These are phyloP conservation scores for Bipolaris gigantea DNA, from an alignment of 2,329 filamentous ascomycete genomes.

Conservation along the genomic window DNA sequence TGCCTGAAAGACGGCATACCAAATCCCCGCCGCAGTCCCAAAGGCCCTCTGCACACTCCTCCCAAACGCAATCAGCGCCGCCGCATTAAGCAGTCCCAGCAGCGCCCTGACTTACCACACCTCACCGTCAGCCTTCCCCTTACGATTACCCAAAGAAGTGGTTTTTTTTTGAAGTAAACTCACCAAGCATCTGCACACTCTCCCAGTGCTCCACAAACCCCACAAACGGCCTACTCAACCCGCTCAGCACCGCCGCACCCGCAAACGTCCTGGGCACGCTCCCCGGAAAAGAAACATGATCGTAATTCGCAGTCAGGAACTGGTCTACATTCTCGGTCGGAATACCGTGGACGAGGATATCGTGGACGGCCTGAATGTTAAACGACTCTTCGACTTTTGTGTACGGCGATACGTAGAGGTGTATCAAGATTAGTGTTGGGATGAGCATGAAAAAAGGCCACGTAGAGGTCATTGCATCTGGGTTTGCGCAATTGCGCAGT, in stretches of 20 bases:
- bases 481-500: background rate
- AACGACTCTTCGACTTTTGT: slow-evolving; percentile 99
- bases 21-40: slow-evolving; percentile 69
- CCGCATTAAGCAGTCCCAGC: slow-evolving; percentile 75
- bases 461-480: slow-evolving; percentile 27
- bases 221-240: slow-evolving; percentile 68
- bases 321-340: slow-evolving; percentile 59
- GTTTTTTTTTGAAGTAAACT: slow-evolving; percentile 8
- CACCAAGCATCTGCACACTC: slow-evolving; percentile 61
- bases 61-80: slow-evolving; percentile 67
- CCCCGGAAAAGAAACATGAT: slow-evolving; percentile 88
- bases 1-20: slow-evolving; percentile 77
- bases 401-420: slow-evolving; percentile 77
- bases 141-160: too few relatives aligned
- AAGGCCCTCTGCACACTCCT: slow-evolving; percentile 66
- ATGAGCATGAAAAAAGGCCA: slow-evolving; percentile 38
- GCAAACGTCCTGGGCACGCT: slow-evolving; percentile 90
- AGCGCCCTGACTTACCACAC: slow-evolving; percentile 67
- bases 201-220: slow-evolving; percentile 58
- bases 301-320: slow-evolving; percentile 68
- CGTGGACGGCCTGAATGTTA: slow-evolving; percentile 91
- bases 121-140: slow-evolving; percentile 4
- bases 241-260: slow-evolving; percentile 75
- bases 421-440: slow-evolving; percentile 53
- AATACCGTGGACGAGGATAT: slow-evolving; percentile 80